Evolutionary conservation across 805 yeast species (phyloP), one percentile per base, ranked within the genome.

Genomic region (Isabelozyma heimii): DNA sequence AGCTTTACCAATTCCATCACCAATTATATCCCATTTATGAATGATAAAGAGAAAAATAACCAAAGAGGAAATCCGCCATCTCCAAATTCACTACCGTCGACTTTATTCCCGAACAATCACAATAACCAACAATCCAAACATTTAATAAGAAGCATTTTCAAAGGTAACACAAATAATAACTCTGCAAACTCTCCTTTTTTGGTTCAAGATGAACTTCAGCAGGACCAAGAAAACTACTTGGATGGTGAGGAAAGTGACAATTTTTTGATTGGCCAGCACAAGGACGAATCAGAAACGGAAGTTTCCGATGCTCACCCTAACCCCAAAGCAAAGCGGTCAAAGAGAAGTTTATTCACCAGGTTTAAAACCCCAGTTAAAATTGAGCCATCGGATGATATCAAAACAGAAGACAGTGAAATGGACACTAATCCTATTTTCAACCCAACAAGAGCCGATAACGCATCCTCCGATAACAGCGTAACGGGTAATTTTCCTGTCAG

Each of bases 21-120:
- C 5, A 71, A 70, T 46, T 72, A 71, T 51, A 64, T 73, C 37
- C 77, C 77, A 7, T 73, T 73, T 49, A 71, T 70, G 71, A 66
- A 66, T 33, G 73, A 68, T 48, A 57, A 61, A 47, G 60, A 59
- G 35, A 53, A 61, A 43, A n/a, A 37, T 2, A n/a, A 13, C 14
- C 37, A 27, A n/a, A n/a, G 37, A n/a, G 15, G 12, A 13, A 13
- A 52, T 15, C 59, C 58, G n/a, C 56, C 54, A 16, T 53, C 55
- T 26, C 56, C 61, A 13, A 51, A 55, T 12, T 40, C 52, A 6
- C 54, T 46, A 20, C 35, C 35, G 7, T 42, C 47, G 45, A 20
- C 41, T 12, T 37, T 16, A 28, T 41, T 16, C 40, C 8, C 37
- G 42, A 13, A 40, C 45, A 26, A 37, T 43, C 35, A 48, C 41